A percentile compares a stretch with the other conserved stretches of the same genome.
Evolutionary conservation across 495 filamentous ascomycete species (phyloP).

Genomic region (Margaritispora aquatica): DNA sequence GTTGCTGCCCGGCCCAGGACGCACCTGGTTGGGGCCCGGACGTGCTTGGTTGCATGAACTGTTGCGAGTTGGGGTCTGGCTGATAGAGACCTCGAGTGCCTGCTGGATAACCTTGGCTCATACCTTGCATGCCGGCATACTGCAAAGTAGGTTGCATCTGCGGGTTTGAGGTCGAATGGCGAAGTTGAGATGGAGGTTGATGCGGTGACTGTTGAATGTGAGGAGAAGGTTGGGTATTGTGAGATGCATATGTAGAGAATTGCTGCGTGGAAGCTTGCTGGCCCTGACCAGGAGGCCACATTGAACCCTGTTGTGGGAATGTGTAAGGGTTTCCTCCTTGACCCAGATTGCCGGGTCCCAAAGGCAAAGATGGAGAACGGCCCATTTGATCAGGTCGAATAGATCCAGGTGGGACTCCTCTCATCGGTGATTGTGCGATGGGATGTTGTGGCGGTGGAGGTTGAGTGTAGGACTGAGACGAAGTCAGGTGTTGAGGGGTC

Average conservation of each 20-base stretch:
- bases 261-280: slow-evolving; percentile 23
- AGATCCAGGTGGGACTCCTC: slow-evolving; percentile 15
- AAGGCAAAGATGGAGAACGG: slow-evolving; percentile 17
- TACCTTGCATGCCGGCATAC: slow-evolving; percentile 53
- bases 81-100: slow-evolving; percentile 50
- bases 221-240: slow-evolving; percentile 22
- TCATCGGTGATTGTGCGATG: slow-evolving; percentile 25
- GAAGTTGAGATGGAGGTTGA: slow-evolving; percentile 54
- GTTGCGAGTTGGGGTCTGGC: slow-evolving; percentile 50
- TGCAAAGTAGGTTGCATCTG: slow-evolving; percentile 55
- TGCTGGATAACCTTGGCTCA: slow-evolving; percentile 45
- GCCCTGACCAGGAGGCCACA: slow-evolving; percentile 26
- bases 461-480: slow-evolving; percentile 23
- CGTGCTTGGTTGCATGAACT: slow-evolving; percentile 49
- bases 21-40: slow-evolving; percentile 38
- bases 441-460: slow-evolving; percentile 23
- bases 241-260: slow-evolving; percentile 17
- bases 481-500: slow-evolving; percentile 21
- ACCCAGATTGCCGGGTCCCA: slow-evolving; percentile 11
- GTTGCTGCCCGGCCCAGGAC: slow-evolving; percentile 36
- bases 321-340: slow-evolving; percentile 22
- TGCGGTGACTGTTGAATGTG: slow-evolving; percentile 43
- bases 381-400: slow-evolving; percentile 26
- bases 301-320: slow-evolving; percentile 20
- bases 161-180: slow-evolving; percentile 50